Evolutionary conservation across 257 asterid species (phyloP).

Genomic region (Mitragyna speciosa): DNA sequence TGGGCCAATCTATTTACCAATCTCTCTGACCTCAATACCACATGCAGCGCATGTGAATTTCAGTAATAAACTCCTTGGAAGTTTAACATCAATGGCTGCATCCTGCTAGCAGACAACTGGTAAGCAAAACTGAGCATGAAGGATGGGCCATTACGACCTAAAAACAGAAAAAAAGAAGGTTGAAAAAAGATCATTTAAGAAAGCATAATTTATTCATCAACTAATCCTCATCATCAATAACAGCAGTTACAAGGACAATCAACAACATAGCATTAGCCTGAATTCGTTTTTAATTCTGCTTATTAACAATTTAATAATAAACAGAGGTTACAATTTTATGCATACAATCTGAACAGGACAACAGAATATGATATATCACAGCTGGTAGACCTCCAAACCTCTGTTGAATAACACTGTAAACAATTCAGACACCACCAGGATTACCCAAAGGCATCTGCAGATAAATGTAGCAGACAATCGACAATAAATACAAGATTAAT

Average conservation of each 20-base stretch:
- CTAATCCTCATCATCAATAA: neutral
- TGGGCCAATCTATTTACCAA: slow-evolving; percentile 84
- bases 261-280: neutral
- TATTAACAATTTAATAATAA: neutral
- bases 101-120: slow-evolving; percentile 44
- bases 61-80: slow-evolving; percentile 81
- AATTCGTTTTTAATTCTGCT: neutral
- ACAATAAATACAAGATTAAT: neutral
- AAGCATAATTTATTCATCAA: neutral
- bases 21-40: slow-evolving; percentile 59
- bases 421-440: neutral
- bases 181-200: neutral
- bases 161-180: too few species aligned
- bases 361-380: neutral
- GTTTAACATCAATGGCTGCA: slow-evolving; percentile 59
- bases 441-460: neutral
- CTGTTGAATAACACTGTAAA: neutral
- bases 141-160: neutral
- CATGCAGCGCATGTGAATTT: slow-evolving; percentile 81
- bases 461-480: neutral
- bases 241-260: neutral
- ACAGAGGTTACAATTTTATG: neutral
- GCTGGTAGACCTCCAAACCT: neutral
- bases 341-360: neutral
- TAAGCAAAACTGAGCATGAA: neutral